Base-by-base conservation (phyloP, 768 basidiomycete genomes). In the Leccinum subgranulosum region DNA sequence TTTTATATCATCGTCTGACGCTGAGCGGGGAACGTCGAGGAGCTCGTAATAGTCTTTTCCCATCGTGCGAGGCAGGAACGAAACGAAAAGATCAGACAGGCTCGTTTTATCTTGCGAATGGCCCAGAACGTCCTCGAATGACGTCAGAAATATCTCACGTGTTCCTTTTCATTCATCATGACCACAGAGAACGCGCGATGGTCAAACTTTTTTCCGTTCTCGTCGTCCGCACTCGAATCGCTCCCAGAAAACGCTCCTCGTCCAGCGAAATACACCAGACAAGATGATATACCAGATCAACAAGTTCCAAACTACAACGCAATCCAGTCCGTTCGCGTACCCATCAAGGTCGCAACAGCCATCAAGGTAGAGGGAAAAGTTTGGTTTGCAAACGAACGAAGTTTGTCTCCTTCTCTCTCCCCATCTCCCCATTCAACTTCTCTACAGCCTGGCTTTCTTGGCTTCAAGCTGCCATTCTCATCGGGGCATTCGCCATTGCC, bases 331-430 rank as follows among this genome's bases (percentile, higher is more conserved):
- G 84, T 92, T 36, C 78, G 87, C 36, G 81, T 93, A 0, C 92
- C 92, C 0, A 90, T 88, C 76, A 94, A 94, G 73, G 83, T 91
- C 21, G 76, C 88, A 0, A 88, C 89, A 1, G 84, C 87, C 0
- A 78, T 98, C 65, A 90, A 86, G 61, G 93, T 98, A 17, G 94
- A 98, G 69, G 87, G 85, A 21, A 98, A 98, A 67, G 94, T 98
- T 49, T 98, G 95, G 94, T 96, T 98, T 70, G 94, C 94, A 9
- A 97, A 97, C 67, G 94, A 98, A 73, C 78, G 92, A 68, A 94
- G 92, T 94, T 49, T 59, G 86, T 51, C 48, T 10, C 12, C 9
- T 15, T 27, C 7, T 14, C 49, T 53, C 47, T 36, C 3, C 41
- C 29, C 41, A 17, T 54, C 39, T 29, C 29, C 28, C 31, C 15